Percentiles rank a stretch among this genome's conserved stretches.
phyloP scores from a whole-genome alignment of 2,329 filamentous ascomycete species.

The Phaeosphaeria sp. region DNA sequence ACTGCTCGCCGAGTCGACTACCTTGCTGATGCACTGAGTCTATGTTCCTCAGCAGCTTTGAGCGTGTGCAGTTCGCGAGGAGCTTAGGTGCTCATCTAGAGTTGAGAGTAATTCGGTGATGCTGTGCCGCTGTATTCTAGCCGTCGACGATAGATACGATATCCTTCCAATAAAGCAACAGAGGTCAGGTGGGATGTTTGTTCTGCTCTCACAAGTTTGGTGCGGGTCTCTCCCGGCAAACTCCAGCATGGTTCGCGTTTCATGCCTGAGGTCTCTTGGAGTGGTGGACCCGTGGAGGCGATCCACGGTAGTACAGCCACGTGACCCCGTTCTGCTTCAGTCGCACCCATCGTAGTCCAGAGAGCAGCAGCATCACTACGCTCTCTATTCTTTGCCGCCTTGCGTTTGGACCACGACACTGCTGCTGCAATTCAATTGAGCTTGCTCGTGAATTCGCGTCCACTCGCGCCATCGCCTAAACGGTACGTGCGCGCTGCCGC shows the following conservation, averaged over 20 bases:
- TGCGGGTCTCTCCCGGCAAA: not conserved
- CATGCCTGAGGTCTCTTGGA: not conserved
- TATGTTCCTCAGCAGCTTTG: not conserved
- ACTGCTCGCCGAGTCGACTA: not conserved
- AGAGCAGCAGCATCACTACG: slow-evolving; percentile 45
- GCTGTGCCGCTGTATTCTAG: not conserved
- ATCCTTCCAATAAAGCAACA: not conserved
- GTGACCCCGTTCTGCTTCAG: not conserved
- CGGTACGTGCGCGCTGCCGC: slow-evolving; percentile 39
- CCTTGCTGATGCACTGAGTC: not conserved
- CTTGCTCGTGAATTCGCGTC: slow-evolving; percentile 35
- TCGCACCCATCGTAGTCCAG: not conserved
- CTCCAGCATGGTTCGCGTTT: not conserved
- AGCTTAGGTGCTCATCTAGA: not conserved
- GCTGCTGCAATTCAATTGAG: slow-evolving; percentile 41
- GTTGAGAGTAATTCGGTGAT: not conserved
- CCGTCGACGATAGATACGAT: not conserved
- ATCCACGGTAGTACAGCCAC: not conserved
- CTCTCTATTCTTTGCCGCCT: slow-evolving; percentile 48
- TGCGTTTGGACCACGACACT: slow-evolving; percentile 31
- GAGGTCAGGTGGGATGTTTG: not conserved
- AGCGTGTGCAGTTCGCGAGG: not conserved
- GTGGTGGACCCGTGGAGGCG: not conserved
- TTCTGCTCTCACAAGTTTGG: not conserved
- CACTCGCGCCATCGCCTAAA: slow-evolving; percentile 20